Evolutionary conservation across 2,329 filamentous ascomycete species (phyloP).

Genomic region (Ophiostoma sp.): DNA sequence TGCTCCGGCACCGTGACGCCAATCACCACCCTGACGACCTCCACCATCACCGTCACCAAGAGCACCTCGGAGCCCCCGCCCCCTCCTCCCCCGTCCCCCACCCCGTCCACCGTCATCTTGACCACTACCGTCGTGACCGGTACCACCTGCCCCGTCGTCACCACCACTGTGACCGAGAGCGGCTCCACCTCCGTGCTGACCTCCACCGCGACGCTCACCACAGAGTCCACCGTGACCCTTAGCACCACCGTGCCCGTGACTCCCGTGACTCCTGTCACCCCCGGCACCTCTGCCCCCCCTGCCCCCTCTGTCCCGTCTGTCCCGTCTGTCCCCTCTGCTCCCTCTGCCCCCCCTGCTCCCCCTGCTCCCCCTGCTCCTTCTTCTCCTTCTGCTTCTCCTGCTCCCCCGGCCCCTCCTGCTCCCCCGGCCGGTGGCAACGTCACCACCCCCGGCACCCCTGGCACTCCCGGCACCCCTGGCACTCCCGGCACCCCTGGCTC

Average conservation of each 20-base stretch:
- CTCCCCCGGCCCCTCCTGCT: not conserved
- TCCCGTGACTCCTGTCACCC: not conserved
- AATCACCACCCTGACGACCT: constrained; percentile 1
- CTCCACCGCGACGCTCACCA: constrained; percentile 4
- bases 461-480: not conserved
- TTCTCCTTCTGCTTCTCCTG: not conserved
- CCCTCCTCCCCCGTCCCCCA: not conserved
- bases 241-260: not conserved
- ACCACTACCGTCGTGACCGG: not conserved
- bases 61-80: not conserved
- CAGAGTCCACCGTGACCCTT: not conserved
- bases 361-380: not conserved
- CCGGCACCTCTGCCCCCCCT: not conserved
- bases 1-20: constrained; percentile 2
- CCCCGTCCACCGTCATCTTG: not conserved
- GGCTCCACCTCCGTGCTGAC: not conserved
- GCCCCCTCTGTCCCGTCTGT: not conserved
- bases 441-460: not conserved
- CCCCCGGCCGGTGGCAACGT: not conserved
- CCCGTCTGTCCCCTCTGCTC: not conserved
- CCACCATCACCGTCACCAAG: constrained; percentile 4
- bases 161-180: not conserved
- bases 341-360: not conserved
- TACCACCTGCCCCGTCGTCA: constrained; percentile 12
- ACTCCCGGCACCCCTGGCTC: not conserved